A percentile compares a stretch with the other conserved stretches of the same genome.
Evolutionary conservation across 2,329 filamentous ascomycete species (phyloP).

Genomic region (Colletotrichum falcatum): DNA sequence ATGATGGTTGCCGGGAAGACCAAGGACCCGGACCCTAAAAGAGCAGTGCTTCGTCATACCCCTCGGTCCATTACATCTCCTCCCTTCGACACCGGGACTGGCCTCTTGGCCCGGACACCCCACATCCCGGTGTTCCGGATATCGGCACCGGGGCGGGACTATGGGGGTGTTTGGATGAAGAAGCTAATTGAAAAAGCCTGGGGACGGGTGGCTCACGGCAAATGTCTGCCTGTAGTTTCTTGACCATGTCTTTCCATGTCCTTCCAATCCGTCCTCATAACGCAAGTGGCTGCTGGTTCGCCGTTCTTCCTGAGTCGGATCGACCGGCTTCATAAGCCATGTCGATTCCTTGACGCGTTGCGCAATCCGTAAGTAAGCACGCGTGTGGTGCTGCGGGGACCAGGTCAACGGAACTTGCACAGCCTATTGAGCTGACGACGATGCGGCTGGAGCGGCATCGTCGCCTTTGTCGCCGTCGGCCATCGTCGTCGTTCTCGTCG

Average conservation of each 20-base stretch:
- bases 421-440: slow-evolving; percentile 6
- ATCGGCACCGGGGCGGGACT: slow-evolving; percentile 25
- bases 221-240: not conserved
- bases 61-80: not conserved
- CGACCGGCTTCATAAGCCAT: slow-evolving; percentile 11
- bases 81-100: slow-evolving; percentile 20
- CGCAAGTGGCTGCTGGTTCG: not conserved
- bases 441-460: slow-evolving; percentile 32
- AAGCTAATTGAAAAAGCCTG: slow-evolving; percentile 5
- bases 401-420: slow-evolving; percentile 25
- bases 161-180: slow-evolving; percentile 26
- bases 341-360: not conserved
- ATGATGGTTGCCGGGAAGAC: not conserved
- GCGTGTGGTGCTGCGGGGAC: not conserved
- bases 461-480: not conserved
- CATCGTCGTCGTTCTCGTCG: not conserved
- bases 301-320: slow-evolving; percentile 6
- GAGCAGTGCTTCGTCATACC: slow-evolving; percentile 29
- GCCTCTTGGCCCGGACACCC: slow-evolving; percentile 30
- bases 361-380: slow-evolving; percentile 26
- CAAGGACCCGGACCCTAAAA: not conserved
- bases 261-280: not conserved
- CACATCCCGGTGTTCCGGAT: slow-evolving; percentile 39
- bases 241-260: not conserved
- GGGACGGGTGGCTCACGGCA: not conserved